Base-by-base conservation (phyloP, 345 rosid species). In the Eucalyptus camaldulensis region DNA sequence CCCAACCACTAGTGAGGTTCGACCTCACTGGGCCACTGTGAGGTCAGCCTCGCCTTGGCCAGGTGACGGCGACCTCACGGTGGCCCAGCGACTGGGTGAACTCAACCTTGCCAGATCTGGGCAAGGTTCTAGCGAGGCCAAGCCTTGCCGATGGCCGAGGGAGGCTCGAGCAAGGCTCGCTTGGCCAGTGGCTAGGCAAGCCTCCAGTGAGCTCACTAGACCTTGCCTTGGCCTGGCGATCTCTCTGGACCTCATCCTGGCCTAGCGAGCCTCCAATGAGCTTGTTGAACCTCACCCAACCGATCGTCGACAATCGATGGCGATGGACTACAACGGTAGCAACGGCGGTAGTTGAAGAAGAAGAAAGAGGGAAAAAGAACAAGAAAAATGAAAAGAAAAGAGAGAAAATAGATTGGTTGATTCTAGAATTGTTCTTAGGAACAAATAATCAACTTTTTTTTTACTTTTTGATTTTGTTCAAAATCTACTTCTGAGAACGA, bases 271-370 rank as follows among this genome's bases (percentile, higher is more conserved):
- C 56, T 51, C 2, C 56, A 17, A 7, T 4, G 4, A 51, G 56
- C 9, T 53, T 0, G 24, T 0, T 1, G 0, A 53, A 53, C 56
- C 56, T 19, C 1, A 4, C 56, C 24, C 1, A 53, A 19, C 9
- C 0, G 1, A 4, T 53, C 2, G 2, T 2, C 8, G 0, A 17
- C 22, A 7, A 53, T 2, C 2, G 2, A 0, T 0, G 22, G 8
- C 2, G 1, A 3, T 53, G 24, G 56, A 19, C 24, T 1, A 3
- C 56, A 53, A 53, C 2, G 1, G 1, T 0, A 53, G 4, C 10
- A 19, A 7, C 1, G 0, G 0, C 4, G 10, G 10, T 0, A 53
- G 2, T 53, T 53, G 58, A 53, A 53, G 58, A 53, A 53, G 58
- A 53, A 53, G 10, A 53, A 53, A 8, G 10, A 19, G 24, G 58